Conservation (phyloP, 257 asterid species). For the Rhazya stricta region DNA sequence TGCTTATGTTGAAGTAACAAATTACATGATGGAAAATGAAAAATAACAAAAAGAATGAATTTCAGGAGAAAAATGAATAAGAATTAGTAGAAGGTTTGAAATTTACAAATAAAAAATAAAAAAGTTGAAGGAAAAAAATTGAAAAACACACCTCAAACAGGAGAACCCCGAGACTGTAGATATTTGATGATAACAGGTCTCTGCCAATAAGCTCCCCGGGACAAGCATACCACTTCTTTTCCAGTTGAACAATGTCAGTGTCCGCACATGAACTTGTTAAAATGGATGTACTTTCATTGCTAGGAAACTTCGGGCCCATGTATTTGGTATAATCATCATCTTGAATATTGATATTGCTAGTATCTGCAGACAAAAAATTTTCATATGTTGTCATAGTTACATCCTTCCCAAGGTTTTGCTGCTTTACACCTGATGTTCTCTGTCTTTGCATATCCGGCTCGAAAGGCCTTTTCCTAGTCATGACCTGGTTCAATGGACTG, state of each 20-base stretch:
- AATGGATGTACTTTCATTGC: neutral
- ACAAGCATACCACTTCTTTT: conserved; percentile 81
- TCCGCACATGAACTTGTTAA: conserved; percentile 20
- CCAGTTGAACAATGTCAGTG: conserved; percentile 31
- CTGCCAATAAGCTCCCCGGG: conserved; percentile 52
- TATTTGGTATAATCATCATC: neutral
- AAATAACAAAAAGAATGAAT: neutral
- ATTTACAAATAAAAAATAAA: neutral
- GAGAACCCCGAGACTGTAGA: conserved; percentile 76
- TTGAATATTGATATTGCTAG: conserved; percentile 6
- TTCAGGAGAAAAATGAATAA: neutral
- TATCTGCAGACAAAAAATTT: conserved; percentile 42
- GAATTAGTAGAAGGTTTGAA: neutral
- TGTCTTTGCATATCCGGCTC: conserved; percentile 23
- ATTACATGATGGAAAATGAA: neutral
- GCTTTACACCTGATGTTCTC: conserved; percentile 40
- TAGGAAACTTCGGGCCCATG: neutral
- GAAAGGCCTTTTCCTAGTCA: conserved; percentile 39
- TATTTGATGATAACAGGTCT: conserved; percentile 57
- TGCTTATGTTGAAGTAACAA: neutral
- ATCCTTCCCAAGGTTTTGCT: conserved; percentile 43
- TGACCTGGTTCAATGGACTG: conserved; percentile 9
- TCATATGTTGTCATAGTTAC: conserved; percentile 32
- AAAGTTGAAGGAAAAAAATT: too few relatives aligned
- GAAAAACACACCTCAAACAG: conserved; percentile 76